Evolutionary conservation across 164 flowering plant genomes (phyloP), one percentile per base, ranked within the genome.

Genomic region (Magnolia kwangsiensis): DNA sequence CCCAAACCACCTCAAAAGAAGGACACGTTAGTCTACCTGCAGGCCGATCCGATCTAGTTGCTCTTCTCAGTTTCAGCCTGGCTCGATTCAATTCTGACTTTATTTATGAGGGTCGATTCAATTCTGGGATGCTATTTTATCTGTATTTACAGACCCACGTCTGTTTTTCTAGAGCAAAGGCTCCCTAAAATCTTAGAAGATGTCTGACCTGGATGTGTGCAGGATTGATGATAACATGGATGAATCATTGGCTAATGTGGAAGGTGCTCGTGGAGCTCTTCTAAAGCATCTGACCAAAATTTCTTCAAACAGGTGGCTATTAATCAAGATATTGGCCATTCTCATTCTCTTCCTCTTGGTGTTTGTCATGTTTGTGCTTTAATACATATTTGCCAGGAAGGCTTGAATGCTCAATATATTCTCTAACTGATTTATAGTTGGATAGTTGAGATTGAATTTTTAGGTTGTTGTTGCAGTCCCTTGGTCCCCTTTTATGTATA

Each of bases 211-310:
- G 76, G 51, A 65, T 59, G 16, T 80, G 50, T 74, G 69, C 89
- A 94, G 98, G 91, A 94, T 94, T 78, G 98, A 94, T 78, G 98
- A 94, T 70, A 87, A 94, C 86, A 89, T 91, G 98, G 97, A 91
- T 3, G 96, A 94, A 76, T 84, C 98, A 24, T 78, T 94, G 82
- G 73, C 87, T 59, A 89, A 94, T 80, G 96, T 92, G 31, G 96
- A 94, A 81, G 89, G 91, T 74, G 97, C 97, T 66, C 86, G 85
- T 24, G 80, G 85, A 83, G 87, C 97, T 75, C 86, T 94, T 49
- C 76, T 92, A 81, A 92, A 86, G 86, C 87, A 92, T 85, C 86
- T 94, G 50, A 88, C 79, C 71, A 81, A 71, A 37, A 90, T 91
- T 74, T 91, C 97, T 72, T 92, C 97, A 61, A 91, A 91, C 83